A percentile compares a stretch with the other conserved stretches of the same genome.
Conservation (phyloP, 768 basidiomycete species). For the Galerina marginata region DNA sequence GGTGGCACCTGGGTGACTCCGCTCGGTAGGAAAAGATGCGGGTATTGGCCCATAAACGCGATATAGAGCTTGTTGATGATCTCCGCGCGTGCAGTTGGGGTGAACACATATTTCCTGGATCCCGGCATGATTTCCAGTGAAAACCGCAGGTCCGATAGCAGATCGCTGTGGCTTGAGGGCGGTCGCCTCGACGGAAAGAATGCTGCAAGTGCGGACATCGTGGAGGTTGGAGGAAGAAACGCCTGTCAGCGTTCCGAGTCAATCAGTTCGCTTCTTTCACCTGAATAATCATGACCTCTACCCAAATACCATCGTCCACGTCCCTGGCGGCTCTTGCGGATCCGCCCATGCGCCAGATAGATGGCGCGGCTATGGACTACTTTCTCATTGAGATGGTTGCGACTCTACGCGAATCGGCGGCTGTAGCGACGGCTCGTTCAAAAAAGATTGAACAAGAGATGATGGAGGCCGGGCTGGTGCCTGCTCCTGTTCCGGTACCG, state of each 20-base stretch:
- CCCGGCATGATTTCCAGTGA: slow-evolving; percentile 83
- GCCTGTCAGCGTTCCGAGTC: background rate
- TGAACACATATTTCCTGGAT: slow-evolving; percentile 78
- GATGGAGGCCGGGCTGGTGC: slow-evolving; percentile 77
- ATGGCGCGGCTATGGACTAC: slow-evolving; percentile 80
- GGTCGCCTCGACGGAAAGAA: slow-evolving; percentile 32
- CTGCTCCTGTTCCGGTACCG: slow-evolving; percentile 48
- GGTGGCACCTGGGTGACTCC: slow-evolving; percentile 66
- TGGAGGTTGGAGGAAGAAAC: background rate
- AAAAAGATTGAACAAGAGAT: slow-evolving; percentile 79
- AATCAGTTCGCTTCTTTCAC: slow-evolving; percentile 14
- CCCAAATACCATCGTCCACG: slow-evolving; percentile 20
- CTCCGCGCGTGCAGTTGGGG: slow-evolving; percentile 74
- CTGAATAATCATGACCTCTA: slow-evolving; percentile 28
- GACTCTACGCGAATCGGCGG: slow-evolving; percentile 75
- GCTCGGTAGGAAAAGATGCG: slow-evolving; percentile 73
- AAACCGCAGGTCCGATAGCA: slow-evolving; percentile 75
- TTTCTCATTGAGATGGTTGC: slow-evolving; percentile 83
- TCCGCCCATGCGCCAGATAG: slow-evolving; percentile 63
- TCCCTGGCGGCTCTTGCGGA: slow-evolving; percentile 64
- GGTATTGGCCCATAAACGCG: slow-evolving; percentile 81
- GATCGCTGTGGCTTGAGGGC: slow-evolving; percentile 44
- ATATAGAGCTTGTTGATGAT: slow-evolving; percentile 83
- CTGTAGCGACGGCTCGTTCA: slow-evolving; percentile 68
- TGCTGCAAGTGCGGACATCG: slow-evolving; percentile 24